Evolutionary conservation across 2,329 filamentous ascomycete species (phyloP), one percentile per base, ranked within the genome.

Genomic region (Trichoderma aggressivum): DNA sequence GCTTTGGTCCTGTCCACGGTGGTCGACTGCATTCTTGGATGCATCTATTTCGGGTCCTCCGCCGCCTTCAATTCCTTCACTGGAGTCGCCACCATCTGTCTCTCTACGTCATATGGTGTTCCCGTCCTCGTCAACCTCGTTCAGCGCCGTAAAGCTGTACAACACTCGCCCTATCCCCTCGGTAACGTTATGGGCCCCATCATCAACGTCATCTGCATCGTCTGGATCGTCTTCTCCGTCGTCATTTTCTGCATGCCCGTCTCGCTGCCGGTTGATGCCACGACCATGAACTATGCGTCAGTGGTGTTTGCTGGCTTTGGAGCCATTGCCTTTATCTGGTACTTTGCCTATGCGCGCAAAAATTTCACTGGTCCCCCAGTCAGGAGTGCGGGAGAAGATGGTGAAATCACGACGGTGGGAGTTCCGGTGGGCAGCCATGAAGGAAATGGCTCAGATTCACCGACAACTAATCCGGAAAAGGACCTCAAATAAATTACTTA

Each of bases 41-140:
- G 92, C 74, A 94, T 94, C 79, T 94, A 93, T 82, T 93, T 94
- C 74, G 92, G 92, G 11, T 92, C 90, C 1, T 87, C 88, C 0
- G 91, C 91, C 0, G 92, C 92, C 0, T 94, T 94, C 83, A 92
- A 91, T 83, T 90, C 89, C 11, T 94, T 94, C 80, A 94, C 92
- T 0, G 91, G 92, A 32, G 91, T 94, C 1, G 92, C 92, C 1
- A 94, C 92, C 5, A 94, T 94, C 78, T 94, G 91, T 74, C 86
- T 94, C 0, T 91, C 89, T 0, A 89, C 90, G 5, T 93, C 91
- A 0, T 94, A 94, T 79, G 91, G 90, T 16, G 85, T 94, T 18
- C 92, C 92, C 0, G 93, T 94, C 69, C 81, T 94, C 12, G 90
- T 94, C 71, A 91, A 86, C 12, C 81, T 94, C 3, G 75, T 94